Evolutionary conservation across 2,329 filamentous ascomycete genomes (phyloP), one percentile per base, ranked within the genome.

Genomic region (Talaromyces pinophilus): DNA sequence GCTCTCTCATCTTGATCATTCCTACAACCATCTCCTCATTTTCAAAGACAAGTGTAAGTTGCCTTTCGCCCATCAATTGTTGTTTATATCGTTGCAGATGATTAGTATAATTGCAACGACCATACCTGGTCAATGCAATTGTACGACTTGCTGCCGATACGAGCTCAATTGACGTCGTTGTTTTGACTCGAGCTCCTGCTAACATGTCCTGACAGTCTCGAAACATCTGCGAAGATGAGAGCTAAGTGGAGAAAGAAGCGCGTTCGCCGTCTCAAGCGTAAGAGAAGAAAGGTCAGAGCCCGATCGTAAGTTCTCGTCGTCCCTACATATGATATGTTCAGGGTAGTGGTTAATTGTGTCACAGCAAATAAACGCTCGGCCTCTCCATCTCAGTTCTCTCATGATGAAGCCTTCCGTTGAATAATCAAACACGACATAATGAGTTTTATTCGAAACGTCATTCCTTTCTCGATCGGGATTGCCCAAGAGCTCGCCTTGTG

Each of bases 201-300:
- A 57, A 57, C 19, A 55, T 55, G 22, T 19, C 11, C 8, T 13
- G 13, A 40, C 61, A 70, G 69, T 72, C 66, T 73, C 74, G 75
- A 73, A 74, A 72, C 70, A 73, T 79, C 76, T 79, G 73, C 77
- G 78, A 81, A 80, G 79, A 90, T 90, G 88, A 90, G 94, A 95
- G 93, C 93, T 82, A 98, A 98, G 88, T 98, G 95, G 95, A 95
- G 94, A 88, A 99, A 99, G 92, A 99, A 99, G 94, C 89, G 95
- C 83, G 93, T 97, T 86, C 89, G 95, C 80, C 90, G 95, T 85
- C 92, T 99, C 84, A 98, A 98, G 91, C 91, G 93, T 82, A 99
- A 99, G 93, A 93, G 95, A 87, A 96, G 95, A 93, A 99, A 99
- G 94, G 97, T 95, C 86, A 90, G 95, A 83, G 95, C 94, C 79